phyloP scores from a whole-genome alignment of 805 yeast genomes.

The Yarrowia phangngaensis region DNA sequence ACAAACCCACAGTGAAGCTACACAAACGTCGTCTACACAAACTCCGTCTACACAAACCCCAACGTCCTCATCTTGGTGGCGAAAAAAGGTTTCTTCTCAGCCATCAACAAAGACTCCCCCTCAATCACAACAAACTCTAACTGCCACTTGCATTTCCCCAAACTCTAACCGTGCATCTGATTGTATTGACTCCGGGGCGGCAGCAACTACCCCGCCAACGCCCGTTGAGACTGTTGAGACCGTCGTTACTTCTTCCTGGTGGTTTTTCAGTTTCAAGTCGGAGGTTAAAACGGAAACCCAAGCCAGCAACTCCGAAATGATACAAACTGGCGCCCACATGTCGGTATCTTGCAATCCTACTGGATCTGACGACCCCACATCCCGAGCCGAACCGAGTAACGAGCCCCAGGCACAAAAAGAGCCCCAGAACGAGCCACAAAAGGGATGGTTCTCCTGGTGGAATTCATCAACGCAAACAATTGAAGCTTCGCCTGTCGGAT shows the following conservation, averaged over 20 bases:
- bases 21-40: background rate
- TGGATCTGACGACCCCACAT: too few relatives aligned
- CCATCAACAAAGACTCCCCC: too few relatives aligned
- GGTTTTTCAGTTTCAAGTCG: conserved; percentile 18
- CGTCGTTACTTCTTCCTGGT: conserved; percentile 6
- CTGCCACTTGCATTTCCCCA: background rate
- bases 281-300: background rate
- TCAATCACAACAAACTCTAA: conserved; percentile 10
- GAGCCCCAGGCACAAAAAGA: too few relatives aligned
- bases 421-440: too few relatives aligned
- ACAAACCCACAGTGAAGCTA: background rate
- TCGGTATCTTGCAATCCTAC: too few relatives aligned
- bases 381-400: too few relatives aligned
- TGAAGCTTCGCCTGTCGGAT: conserved; percentile 14
- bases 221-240: background rate
- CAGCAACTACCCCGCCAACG: conserved; percentile 16
- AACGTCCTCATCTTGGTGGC: conserved; percentile 23
- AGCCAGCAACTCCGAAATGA: too few relatives aligned
- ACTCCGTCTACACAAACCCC: background rate
- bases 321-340: too few relatives aligned
- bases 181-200: too few relatives aligned
- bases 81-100: conserved; percentile 20
- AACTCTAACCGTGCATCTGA: conserved; percentile 26
- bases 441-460: conserved; percentile 25
- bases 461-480: conserved; percentile 1